A percentile compares a stretch with the other conserved stretches of the same genome.
Evolutionary conservation across 352 stramenopile genomes (phyloP).

Genomic region (Pythium biforme): DNA sequence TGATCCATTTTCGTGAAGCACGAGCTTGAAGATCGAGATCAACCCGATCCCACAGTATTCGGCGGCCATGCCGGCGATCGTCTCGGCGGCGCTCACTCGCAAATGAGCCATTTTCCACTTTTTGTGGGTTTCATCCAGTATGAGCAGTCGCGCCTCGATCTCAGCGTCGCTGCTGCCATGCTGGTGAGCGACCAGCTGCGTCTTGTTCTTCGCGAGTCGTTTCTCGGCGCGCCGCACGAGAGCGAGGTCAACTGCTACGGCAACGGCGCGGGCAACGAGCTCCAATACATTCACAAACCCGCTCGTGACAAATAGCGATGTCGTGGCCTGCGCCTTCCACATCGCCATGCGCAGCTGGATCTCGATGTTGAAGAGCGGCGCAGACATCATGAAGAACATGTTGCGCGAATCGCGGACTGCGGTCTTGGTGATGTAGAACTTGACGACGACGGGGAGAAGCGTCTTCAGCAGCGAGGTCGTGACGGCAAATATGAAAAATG

Average conservation of each 20-base stretch:
- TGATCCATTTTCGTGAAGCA: slow-evolving; percentile 5
- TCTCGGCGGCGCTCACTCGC: slow-evolving; percentile 10
- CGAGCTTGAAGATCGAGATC: slow-evolving; percentile 5
- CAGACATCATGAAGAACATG: slow-evolving; percentile 13
- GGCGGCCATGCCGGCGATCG: slow-evolving; percentile 12
- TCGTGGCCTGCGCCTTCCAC: neutral
- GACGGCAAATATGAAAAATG: neutral
- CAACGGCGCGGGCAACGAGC: slow-evolving; percentile 2
- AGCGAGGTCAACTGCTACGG: slow-evolving; percentile 5
- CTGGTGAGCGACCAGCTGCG: neutral
- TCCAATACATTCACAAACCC: slow-evolving; percentile 9
- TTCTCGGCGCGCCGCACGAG: neutral
- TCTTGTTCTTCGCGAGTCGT: neutral
- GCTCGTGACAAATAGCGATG: neutral
- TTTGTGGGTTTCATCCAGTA: neutral
- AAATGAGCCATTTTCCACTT: slow-evolving; percentile 11
- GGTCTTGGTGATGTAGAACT: neutral
- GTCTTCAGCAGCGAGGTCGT: slow-evolving; percentile 6
- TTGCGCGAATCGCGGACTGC: neutral
- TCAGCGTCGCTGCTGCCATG: no score
- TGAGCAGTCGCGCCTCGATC: neutral
- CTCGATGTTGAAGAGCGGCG: slow-evolving; percentile 8
- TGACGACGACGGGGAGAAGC: neutral
- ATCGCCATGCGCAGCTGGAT: slow-evolving; percentile 17
- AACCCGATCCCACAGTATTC: slow-evolving; percentile 23